Evolutionary conservation across 2,329 filamentous ascomycete genomes (phyloP), one percentile per base, ranked within the genome.

Genomic region (Beauveria rudraprayagi): DNA sequence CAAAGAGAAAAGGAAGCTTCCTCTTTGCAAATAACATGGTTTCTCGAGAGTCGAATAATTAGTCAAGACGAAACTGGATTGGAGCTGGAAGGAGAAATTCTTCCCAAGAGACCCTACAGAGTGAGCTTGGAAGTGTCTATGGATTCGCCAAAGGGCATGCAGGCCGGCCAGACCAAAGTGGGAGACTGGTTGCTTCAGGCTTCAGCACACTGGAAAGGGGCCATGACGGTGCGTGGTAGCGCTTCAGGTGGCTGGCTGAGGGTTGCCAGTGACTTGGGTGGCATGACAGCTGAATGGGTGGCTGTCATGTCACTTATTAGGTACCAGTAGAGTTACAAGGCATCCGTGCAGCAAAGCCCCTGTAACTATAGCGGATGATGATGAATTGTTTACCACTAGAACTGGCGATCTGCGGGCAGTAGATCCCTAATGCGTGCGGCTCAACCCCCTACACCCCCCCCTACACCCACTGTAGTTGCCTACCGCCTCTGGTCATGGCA

Each of bases 1-100:
- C 53, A 24, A 61, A 51, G 7, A 61, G 44, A 48, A 61, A 61
- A 1, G 60, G 54, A 2, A 56, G 60, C 44, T 40, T 51, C 16
- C 52, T 61, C n/a, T 50, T 56, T 8, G 30, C 17, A 19, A 57
- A 61, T n/a, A 61, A 57, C 53, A 61, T 61, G 30, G 26, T 57
- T 52, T 1, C 11, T 30, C 14, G 10, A 5, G 10, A 34, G 10
- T 3, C 14, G 9, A 30, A 17, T 28, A 28, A 10, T 19, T 8
- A 19, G 43, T 19, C 10, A 24, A n/a, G 19, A 22, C 43, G n/a
- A 46, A 19, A n/a, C n/a, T 43, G n/a, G 11, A 47, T 7, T 50
- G 24, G 48, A 30, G 8, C 16, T 7, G 9, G 3, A 34, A 22
- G 10, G 11, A 11, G 34, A 6, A 34, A 37, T 14, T 14, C 5